These are phyloP conservation scores for Cutaneotrichosporon dermatis DNA, from an alignment of 1,284 basidiomycete species.

Conservation along the genomic window DNA sequence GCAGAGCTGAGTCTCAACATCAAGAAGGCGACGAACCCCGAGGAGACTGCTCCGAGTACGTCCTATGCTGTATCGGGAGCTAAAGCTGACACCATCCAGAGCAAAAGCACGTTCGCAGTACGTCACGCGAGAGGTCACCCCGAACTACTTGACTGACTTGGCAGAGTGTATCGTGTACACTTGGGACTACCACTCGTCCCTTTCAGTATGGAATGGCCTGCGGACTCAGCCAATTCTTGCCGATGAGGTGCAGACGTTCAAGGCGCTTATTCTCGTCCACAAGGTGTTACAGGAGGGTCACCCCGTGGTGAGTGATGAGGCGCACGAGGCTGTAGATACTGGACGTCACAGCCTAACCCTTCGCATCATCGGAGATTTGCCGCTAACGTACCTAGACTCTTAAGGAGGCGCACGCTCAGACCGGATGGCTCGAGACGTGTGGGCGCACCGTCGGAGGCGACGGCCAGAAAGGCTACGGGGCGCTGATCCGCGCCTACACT, in stretches of 20 bases:
- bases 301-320: conserved; percentile 63
- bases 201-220: conserved; percentile 92
- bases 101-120: conserved; percentile 95
- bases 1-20: conserved; percentile 85
- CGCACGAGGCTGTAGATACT: not conserved
- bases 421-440: conserved; percentile 93
- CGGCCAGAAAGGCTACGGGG: conserved; percentile 75
- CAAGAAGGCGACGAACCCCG: conserved; percentile 91
- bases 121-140: conserved; percentile 42
- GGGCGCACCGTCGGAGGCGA: conserved; percentile 79
- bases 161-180: conserved; percentile 94
- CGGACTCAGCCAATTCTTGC: conserved; percentile 89
- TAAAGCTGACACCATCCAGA: conserved; percentile 54
- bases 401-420: conserved; percentile 93
- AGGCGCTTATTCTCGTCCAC: conserved; percentile 90
- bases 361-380: not conserved
- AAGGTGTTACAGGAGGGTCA: conserved; percentile 95
- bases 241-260: conserved; percentile 95
- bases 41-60: conserved; percentile 67
- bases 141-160: not conserved
- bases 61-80: not conserved
- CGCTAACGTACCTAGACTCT: conserved; percentile 60
- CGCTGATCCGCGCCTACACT: conserved; percentile 88
- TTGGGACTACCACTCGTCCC: conserved; percentile 96
- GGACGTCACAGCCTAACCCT: not conserved